These are phyloP conservation scores for Alternaria burnsii DNA, from an alignment of 2,329 filamentous ascomycete species.

Conservation along the genomic window DNA sequence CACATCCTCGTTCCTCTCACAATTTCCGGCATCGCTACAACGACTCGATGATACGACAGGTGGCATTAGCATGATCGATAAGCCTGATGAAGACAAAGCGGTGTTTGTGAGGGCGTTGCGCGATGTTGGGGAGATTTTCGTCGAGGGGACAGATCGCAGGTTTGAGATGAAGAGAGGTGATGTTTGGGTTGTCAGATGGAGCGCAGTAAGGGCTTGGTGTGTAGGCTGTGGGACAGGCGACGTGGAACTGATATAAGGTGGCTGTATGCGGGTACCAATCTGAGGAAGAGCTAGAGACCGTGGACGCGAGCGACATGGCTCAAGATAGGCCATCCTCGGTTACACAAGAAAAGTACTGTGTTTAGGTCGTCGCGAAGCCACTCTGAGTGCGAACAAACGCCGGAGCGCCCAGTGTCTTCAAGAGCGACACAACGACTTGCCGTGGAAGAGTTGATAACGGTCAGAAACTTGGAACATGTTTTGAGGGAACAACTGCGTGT, in stretches of 20 bases:
- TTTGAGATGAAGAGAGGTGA: slow-evolving; percentile 60
- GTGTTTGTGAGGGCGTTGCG: slow-evolving; percentile 82
- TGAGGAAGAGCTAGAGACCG: not conserved
- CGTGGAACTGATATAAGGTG: slow-evolving; percentile 65
- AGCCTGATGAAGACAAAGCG: slow-evolving; percentile 80
- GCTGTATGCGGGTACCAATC: not conserved
- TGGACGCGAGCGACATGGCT: not conserved
- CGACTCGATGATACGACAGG: slow-evolving; percentile 90
- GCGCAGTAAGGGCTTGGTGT: slow-evolving; percentile 68
- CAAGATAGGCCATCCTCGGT: not conserved
- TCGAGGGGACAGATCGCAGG: slow-evolving; percentile 67
- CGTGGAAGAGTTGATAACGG: not conserved
- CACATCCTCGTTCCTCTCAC: slow-evolving; percentile 79
- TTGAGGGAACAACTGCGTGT: not conserved
- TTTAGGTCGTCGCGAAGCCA: not conserved
- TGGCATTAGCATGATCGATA: slow-evolving; percentile 90
- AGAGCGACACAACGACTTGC: not conserved
- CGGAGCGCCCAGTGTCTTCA: not conserved
- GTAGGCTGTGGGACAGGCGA: slow-evolving; percentile 70
- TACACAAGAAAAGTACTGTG: not conserved
- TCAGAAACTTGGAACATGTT: not conserved
- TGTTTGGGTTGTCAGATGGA: slow-evolving; percentile 67
- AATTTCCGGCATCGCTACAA: slow-evolving; percentile 81
- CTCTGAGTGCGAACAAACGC: not conserved
- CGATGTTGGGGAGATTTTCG: slow-evolving; percentile 64